These are phyloP conservation scores for Canariomyces notabilis DNA, from an alignment of 2,329 filamentous ascomycete genomes.

Conservation along the genomic window DNA sequence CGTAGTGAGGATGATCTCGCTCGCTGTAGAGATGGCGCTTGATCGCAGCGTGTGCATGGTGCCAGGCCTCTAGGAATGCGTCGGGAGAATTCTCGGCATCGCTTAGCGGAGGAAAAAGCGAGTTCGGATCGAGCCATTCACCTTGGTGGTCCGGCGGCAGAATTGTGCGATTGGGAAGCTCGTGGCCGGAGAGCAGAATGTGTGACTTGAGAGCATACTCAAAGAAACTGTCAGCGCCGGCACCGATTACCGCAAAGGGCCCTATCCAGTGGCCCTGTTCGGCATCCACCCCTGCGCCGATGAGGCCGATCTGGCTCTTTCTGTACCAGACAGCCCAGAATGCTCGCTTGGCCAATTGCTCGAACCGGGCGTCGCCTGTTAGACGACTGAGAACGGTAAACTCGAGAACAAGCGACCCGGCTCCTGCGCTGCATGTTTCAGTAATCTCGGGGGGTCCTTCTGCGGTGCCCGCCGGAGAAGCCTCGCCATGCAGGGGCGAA, in stretches of 20 bases:
- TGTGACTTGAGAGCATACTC: slow-evolving; percentile 96
- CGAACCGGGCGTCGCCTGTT: slow-evolving; percentile 81
- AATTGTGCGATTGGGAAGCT: slow-evolving; percentile 48
- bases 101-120: slow-evolving; percentile 54
- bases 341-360: slow-evolving; percentile 80
- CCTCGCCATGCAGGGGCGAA: slow-evolving; percentile 64
- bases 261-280: slow-evolving; percentile 87
- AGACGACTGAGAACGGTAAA: slow-evolving; percentile 86
- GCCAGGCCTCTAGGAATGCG: slow-evolving; percentile 76
- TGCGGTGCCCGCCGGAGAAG: slow-evolving; percentile 33
- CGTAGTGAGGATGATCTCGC: slow-evolving; percentile 82
- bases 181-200: slow-evolving; percentile 77
- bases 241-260: slow-evolving; percentile 87
- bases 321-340: slow-evolving; percentile 97
- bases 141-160: slow-evolving; percentile 34
- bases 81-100: slow-evolving; percentile 66
- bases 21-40: slow-evolving; percentile 87
- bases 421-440: slow-evolving; percentile 93
- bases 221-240: slow-evolving; percentile 96
- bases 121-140: slow-evolving; percentile 59
- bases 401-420: slow-evolving; percentile 91
- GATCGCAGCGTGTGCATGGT: slow-evolving; percentile 79
- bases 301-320: slow-evolving; percentile 76
- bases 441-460: slow-evolving; percentile 65
- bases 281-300: slow-evolving; percentile 84